Percentiles rank a stretch among this genome's conserved stretches.
phyloP scores from a whole-genome alignment of 2,329 filamentous ascomycete species.

The Fusarium sublunatum region DNA sequence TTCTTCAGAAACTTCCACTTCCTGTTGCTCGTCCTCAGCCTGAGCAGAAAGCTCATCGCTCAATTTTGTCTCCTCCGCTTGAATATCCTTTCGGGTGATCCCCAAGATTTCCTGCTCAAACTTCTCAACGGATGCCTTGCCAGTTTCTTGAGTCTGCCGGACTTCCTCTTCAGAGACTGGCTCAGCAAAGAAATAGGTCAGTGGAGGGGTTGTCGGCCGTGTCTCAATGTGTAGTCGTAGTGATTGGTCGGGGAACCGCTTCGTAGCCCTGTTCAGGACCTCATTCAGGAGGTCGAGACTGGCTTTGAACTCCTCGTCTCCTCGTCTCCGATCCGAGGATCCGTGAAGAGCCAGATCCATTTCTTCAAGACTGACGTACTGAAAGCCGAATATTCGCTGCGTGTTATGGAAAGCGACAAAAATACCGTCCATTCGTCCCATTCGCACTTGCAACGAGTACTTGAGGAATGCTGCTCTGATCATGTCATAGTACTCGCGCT shows the following conservation, averaged over 20 bases:
- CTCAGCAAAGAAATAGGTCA: slow-evolving; percentile 92
- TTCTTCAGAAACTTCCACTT: slow-evolving; percentile 31
- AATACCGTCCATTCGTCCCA: slow-evolving; percentile 98
- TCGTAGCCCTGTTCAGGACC: slow-evolving; percentile 78
- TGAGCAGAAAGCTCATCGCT: slow-evolving; percentile 13
- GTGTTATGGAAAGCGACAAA: slow-evolving; percentile 98
- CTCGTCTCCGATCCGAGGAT: slow-evolving; percentile 71
- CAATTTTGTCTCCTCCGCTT: slow-evolving; percentile 33
- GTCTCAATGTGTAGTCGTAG: slow-evolving; percentile 87
- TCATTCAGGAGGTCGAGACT: slow-evolving; percentile 85
- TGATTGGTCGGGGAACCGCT: slow-evolving; percentile 79
- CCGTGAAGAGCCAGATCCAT: slow-evolving; percentile 94
- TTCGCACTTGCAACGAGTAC: slow-evolving; percentile 94
- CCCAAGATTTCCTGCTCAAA: slow-evolving; percentile 74
- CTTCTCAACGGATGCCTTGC: slow-evolving; percentile 71
- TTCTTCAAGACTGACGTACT: slow-evolving; percentile 87
- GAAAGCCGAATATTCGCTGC: slow-evolving; percentile 95
- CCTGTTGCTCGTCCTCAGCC: slow-evolving; percentile 23
- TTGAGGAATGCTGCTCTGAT: slow-evolving; percentile 94
- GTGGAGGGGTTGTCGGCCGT: slow-evolving; percentile 66
- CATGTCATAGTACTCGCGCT: slow-evolving; percentile 97
- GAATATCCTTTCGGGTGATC: slow-evolving; percentile 52
- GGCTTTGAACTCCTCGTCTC: slow-evolving; percentile 85
- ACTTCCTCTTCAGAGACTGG: slow-evolving; percentile 81
- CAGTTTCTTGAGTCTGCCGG: slow-evolving; percentile 75